Conservation (phyloP, 2,329 filamentous ascomycete genomes). For the Botryotinia globosa region DNA sequence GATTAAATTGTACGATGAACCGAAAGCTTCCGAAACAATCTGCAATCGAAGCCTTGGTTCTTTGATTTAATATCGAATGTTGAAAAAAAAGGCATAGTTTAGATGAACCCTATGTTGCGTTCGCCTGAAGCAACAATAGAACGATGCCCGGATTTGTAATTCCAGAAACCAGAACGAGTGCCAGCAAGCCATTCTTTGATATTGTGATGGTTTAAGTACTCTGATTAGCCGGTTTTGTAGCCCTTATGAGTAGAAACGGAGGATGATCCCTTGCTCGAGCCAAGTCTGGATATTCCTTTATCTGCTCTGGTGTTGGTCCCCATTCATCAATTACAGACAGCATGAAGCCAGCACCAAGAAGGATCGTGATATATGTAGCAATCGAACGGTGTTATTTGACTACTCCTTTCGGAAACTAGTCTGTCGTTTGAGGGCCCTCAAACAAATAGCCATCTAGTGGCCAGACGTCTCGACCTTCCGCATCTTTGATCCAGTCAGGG, state of each 20-base stretch:
- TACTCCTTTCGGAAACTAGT: conserved; percentile 45
- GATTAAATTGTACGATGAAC: fast-evolving
- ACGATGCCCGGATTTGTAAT: not conserved
- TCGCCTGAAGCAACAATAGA: not conserved
- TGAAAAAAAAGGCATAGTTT: not conserved
- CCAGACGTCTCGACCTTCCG: conserved; percentile 43
- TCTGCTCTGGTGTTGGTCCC: conserved; percentile 24
- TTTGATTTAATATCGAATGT: not conserved
- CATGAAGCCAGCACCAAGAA: conserved; percentile 26
- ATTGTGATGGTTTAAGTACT: no score
- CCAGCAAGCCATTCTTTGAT: not conserved
- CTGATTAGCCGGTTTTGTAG: not conserved
- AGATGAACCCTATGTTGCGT: not conserved
- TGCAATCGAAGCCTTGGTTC: not conserved
- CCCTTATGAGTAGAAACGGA: not conserved
- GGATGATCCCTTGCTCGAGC: conserved; percentile 15
- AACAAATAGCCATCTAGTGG: conserved; percentile 43
- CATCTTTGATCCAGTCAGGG: conserved; percentile 36
- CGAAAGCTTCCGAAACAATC: not conserved
- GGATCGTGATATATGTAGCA: conserved; percentile 24
- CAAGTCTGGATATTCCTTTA: conserved; percentile 38
- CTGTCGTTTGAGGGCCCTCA: conserved; percentile 43
- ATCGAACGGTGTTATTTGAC: conserved; percentile 49
- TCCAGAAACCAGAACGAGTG: not conserved
- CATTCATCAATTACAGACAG: conserved; percentile 28